phyloP scores from a whole-genome alignment of 495 filamentous ascomycete genomes.

The Podospora australis region DNA sequence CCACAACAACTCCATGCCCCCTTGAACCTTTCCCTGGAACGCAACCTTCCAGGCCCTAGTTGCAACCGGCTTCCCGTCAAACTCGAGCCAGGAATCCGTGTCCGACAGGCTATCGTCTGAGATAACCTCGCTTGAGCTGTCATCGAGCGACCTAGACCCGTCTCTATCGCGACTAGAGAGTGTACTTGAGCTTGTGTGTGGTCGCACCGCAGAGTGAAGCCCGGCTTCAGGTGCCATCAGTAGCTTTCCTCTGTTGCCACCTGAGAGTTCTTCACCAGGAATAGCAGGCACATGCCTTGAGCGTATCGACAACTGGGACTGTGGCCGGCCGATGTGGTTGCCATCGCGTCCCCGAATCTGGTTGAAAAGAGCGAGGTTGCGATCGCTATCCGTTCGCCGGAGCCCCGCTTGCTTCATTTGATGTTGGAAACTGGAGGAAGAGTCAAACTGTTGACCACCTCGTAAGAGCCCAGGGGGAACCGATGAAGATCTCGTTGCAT shows the following conservation, averaged over 20 bases:
- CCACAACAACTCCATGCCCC: constrained; percentile 18
- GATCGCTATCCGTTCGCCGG: constrained; percentile 18
- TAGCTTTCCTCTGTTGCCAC: too few relatives aligned
- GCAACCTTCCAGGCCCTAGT: constrained; percentile 8
- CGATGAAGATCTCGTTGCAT: neutral
- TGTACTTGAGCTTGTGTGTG: constrained; percentile 20
- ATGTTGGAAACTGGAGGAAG: neutral
- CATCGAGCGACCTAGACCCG: constrained; percentile 1
- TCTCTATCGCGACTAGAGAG: constrained; percentile 9
- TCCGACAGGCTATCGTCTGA: constrained; percentile 25
- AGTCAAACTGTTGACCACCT: neutral
- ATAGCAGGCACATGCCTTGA: too few relatives aligned
- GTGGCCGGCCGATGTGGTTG: neutral
- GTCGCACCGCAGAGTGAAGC: constrained; percentile 3
- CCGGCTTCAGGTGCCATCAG: too few relatives aligned
- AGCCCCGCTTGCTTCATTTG: neutral
- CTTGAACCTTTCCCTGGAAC: constrained; percentile 11
- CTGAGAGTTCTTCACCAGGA: too few relatives aligned
- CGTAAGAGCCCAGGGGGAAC: neutral
- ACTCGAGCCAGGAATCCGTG: constrained; percentile 15
- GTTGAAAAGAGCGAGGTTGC: constrained; percentile 5
- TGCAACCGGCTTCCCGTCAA: constrained; percentile 1
- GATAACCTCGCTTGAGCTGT: constrained; percentile 16
- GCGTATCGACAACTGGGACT: neutral
- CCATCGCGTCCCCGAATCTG: neutral